Evolutionary conservation across 805 yeast genomes (phyloP).

Genomic region (Ogataea haglerorum): DNA sequence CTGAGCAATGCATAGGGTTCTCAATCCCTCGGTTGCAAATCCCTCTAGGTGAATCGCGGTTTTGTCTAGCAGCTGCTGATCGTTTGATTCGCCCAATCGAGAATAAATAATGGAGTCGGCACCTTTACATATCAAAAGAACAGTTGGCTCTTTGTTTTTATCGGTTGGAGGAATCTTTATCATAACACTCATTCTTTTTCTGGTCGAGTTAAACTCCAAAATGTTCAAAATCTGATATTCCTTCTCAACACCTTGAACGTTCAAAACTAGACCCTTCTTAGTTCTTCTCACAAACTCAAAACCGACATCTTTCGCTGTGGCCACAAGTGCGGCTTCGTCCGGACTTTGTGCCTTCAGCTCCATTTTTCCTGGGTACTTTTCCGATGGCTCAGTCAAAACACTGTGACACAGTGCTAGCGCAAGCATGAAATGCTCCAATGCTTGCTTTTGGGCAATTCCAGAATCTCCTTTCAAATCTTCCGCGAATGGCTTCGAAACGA

Average conservation of each 20-base stretch:
- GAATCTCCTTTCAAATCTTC: conserved; percentile 53
- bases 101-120: conserved; percentile 79
- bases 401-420: conserved; percentile 77
- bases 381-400: conserved; percentile 66
- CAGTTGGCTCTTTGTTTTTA: conserved; percentile 50
- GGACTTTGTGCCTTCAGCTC: conserved; percentile 77
- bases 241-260: conserved; percentile 65
- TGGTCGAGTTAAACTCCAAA: conserved; percentile 76
- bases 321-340: conserved; percentile 83
- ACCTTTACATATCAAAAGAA: conserved; percentile 74
- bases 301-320: conserved; percentile 77
- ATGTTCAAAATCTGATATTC: conserved; percentile 71
- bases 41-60: conserved; percentile 76
- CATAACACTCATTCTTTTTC: conserved; percentile 86
- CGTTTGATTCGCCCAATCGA: conserved; percentile 49
- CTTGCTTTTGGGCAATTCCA: conserved; percentile 51
- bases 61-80: conserved; percentile 43
- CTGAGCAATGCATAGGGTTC: conserved; percentile 79
- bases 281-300: conserved; percentile 64
- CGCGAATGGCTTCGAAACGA: conserved; percentile 63
- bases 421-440: conserved; percentile 72
- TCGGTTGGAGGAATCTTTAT: conserved; percentile 56
- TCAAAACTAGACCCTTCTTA: conserved; percentile 62
- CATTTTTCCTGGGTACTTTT: conserved; percentile 51
- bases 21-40: conserved; percentile 77